These are phyloP conservation scores for Francoa sonchifolia DNA, from an alignment of 441 rosid species.

Conservation along the genomic window DNA sequence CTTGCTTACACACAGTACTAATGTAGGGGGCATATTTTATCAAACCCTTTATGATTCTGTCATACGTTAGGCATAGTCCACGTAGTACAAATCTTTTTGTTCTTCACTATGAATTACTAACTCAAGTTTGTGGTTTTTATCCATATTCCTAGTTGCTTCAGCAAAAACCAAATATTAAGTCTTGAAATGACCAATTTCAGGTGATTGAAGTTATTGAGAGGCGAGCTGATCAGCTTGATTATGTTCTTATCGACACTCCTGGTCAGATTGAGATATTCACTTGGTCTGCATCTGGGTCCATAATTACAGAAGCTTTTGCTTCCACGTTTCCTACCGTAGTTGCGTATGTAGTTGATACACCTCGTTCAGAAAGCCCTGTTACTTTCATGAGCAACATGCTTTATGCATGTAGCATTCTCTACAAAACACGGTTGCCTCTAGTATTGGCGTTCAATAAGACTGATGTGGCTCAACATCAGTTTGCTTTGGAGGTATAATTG, in stretches of 20 bases:
- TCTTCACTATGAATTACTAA: too few relatives aligned
- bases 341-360: conserved; percentile 87
- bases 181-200: conserved; percentile 25
- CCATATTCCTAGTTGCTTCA: too few relatives aligned
- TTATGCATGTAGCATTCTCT: conserved; percentile 90
- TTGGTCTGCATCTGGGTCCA: conserved; percentile 99
- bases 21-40: too few relatives aligned
- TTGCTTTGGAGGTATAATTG: conserved; percentile 76
- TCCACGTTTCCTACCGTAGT: conserved; percentile 90
- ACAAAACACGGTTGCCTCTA: conserved; percentile 83
- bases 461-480: conserved; percentile 87
- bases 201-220: conserved; percentile 67
- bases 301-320: conserved; percentile 93
- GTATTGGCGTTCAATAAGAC: conserved; percentile 88
- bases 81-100: too few relatives aligned
- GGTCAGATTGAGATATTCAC: conserved; percentile 98
- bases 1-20: too few relatives aligned
- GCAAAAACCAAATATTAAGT: too few relatives aligned
- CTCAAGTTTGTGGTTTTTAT: too few relatives aligned
- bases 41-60: too few relatives aligned
- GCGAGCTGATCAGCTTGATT: conserved; percentile 87
- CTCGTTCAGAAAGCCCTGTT: conserved; percentile 74
- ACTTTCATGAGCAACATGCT: conserved; percentile 99
- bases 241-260: conserved; percentile 95
- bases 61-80: too few relatives aligned